A percentile compares a stretch with the other conserved stretches of the same genome.
Evolutionary conservation across 306 rosid species (phyloP).

Genomic region (Elaeagnus macrophylla): DNA sequence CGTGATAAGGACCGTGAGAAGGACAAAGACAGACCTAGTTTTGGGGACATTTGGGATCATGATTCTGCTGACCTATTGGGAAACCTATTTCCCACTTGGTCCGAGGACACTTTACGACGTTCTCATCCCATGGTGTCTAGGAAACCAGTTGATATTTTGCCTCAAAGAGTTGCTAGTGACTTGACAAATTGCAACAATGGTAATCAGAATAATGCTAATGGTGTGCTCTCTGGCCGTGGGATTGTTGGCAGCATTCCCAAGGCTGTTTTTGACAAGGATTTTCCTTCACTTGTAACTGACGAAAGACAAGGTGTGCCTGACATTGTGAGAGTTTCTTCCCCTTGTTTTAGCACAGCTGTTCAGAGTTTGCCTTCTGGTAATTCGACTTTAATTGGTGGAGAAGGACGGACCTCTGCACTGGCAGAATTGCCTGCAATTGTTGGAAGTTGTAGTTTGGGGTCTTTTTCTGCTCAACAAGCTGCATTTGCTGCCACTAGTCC

Average conservation of each 20-base stretch:
- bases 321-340: slow-evolving; percentile 75
- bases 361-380: slow-evolving; percentile 70
- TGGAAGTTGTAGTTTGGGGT: slow-evolving; percentile 56
- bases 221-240: slow-evolving; percentile 46
- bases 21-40: slow-evolving; percentile 73
- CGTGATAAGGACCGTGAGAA: slow-evolving; percentile 95
- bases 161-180: slow-evolving; percentile 45
- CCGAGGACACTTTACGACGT: slow-evolving; percentile 68
- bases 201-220: slow-evolving; percentile 45
- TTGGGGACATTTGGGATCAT: slow-evolving; percentile 68
- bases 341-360: slow-evolving; percentile 64
- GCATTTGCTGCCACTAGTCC: slow-evolving; percentile 28
- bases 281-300: slow-evolving; percentile 88
- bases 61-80: slow-evolving; percentile 60
- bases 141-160: slow-evolving; percentile 51
- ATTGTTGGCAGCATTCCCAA: slow-evolving; percentile 53
- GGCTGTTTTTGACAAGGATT: slow-evolving; percentile 85
- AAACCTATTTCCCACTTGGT: slow-evolving; percentile 50
- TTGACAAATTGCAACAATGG: slow-evolving; percentile 39
- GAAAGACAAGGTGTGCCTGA: slow-evolving; percentile 69
- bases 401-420: slow-evolving; percentile 94
- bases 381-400: slow-evolving; percentile 83
- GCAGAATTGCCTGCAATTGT: slow-evolving; percentile 66
- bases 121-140: slow-evolving; percentile 81
- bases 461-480: slow-evolving; percentile 49